Percentiles rank a stretch among this genome's conserved stretches.
These are phyloP conservation scores for Candida stauntonica DNA, from an alignment of 805 yeast species.

Conservation along the genomic window DNA sequence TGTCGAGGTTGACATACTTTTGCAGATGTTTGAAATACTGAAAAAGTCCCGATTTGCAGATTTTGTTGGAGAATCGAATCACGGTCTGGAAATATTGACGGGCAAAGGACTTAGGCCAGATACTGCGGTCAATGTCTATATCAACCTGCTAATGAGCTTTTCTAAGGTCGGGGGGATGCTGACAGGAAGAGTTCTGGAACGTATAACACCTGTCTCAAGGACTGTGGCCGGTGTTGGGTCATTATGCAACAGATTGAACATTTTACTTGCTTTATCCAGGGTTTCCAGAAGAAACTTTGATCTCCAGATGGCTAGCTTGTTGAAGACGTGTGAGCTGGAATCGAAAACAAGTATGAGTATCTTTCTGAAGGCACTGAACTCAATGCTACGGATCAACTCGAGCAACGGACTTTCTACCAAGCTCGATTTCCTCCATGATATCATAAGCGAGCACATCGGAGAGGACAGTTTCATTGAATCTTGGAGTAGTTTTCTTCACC, in stretches of 20 bases:
- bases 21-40: conserved; percentile 19
- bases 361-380: conserved; percentile 9
- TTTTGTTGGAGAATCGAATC: conserved; percentile 15
- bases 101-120: conserved; percentile 10
- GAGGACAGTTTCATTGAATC: conserved; percentile 2
- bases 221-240: conserved; percentile 10
- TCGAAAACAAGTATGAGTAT: conserved; percentile 5
- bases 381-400: conserved; percentile 11
- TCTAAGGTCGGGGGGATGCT: conserved; percentile 1
- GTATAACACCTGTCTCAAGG: conserved; percentile 21
- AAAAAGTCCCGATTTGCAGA: conserved; percentile 20
- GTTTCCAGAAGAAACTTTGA: conserved; percentile 19
- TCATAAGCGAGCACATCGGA: conserved; percentile 4
- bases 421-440: not conserved
- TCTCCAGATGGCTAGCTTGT: conserved; percentile 12
- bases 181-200: conserved; percentile 20
- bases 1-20: conserved; percentile 13
- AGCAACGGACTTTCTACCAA: conserved; percentile 3
- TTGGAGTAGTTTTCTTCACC: conserved; percentile 10
- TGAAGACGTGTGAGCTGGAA: conserved; percentile 8
- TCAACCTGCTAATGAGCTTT: conserved; percentile 16
- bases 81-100: conserved; percentile 8
- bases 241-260: conserved; percentile 23
- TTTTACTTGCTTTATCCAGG: conserved; percentile 14
- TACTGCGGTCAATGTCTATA: conserved; percentile 15